Percentiles rank a stretch among this genome's conserved stretches.
Evolutionary conservation across 2,329 filamentous ascomycete genomes (phyloP).

Genomic region (Akanthomyces uredinophilus): DNA sequence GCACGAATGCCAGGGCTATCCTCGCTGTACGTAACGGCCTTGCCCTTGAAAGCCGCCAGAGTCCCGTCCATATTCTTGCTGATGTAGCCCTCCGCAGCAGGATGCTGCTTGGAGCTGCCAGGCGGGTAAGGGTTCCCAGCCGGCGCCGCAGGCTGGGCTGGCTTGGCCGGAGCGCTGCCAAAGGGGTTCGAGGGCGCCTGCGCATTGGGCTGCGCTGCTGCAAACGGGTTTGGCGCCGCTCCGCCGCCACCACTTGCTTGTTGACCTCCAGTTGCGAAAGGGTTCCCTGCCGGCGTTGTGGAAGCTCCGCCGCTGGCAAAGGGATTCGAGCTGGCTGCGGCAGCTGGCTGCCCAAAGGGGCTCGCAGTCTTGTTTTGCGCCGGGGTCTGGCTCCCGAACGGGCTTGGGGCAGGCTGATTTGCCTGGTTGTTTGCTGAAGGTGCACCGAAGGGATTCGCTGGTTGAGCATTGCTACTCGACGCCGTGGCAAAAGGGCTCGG

Average conservation of each 20-base stretch:
- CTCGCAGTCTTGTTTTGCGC: conserved; percentile 2
- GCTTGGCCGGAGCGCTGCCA: conserved; percentile 13
- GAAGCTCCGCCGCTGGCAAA: not conserved
- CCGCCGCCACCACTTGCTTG: not conserved
- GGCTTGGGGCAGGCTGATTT: not conserved
- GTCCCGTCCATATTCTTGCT: conserved; percentile 37
- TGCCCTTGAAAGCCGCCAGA: conserved; percentile 58
- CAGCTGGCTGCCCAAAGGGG: conserved; percentile 10
- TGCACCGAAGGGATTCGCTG: conserved; percentile 2
- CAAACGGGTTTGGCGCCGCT: conserved; percentile 9
- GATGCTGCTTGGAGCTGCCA: conserved; percentile 40
- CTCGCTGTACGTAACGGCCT: conserved; percentile 53
- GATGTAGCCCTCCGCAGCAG: conserved; percentile 39
- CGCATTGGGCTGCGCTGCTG: not conserved
- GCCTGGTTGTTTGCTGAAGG: not conserved
- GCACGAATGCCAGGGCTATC: conserved; percentile 44
- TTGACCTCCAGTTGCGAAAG: conserved; percentile 22
- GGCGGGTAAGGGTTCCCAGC: conserved; percentile 39
- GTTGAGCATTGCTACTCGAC: not conserved
- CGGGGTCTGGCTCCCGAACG: conserved; percentile 13
- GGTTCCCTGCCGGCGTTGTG: conserved; percentile 15
- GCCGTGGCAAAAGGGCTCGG: not conserved
- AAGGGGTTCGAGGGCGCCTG: conserved; percentile 22
- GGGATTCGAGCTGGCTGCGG: conserved; percentile 8
- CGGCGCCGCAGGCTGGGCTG: conserved; percentile 15